phyloP scores from a whole-genome alignment of 768 basidiomycete genomes.

The Kwoniella europaea region DNA sequence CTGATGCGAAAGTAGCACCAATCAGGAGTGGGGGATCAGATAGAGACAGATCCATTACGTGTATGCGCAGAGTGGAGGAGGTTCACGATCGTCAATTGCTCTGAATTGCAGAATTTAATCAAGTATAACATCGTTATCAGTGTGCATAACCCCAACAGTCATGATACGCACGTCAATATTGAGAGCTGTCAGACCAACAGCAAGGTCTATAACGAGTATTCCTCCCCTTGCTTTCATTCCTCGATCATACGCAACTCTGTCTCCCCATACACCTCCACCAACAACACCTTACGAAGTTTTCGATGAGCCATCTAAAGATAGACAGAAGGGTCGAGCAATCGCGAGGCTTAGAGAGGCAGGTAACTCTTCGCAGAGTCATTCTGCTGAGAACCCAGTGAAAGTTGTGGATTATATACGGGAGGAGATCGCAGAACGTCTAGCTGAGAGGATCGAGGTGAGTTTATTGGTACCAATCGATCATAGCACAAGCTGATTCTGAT shows the following conservation, averaged over 20 bases:
- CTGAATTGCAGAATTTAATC: background rate
- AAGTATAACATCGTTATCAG: background rate
- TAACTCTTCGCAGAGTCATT: background rate
- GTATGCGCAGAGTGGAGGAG: slow-evolving; percentile 22
- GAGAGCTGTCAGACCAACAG: slow-evolving; percentile 7
- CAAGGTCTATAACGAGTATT: background rate
- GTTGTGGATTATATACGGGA: slow-evolving; percentile 89
- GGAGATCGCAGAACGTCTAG: slow-evolving; percentile 86
- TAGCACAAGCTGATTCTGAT: background rate
- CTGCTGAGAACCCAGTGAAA: slow-evolving; percentile 20
- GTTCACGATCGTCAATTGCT: slow-evolving; percentile 18
- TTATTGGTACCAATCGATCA: background rate
- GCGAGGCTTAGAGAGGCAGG: slow-evolving; percentile 61
- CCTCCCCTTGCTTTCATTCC: background rate
- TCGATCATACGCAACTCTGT: slow-evolving; percentile 39
- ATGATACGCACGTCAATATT: background rate
- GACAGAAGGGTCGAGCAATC: slow-evolving; percentile 79
- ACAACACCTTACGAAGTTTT: slow-evolving; percentile 80
- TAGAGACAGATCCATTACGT: background rate
- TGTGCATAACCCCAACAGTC: background rate
- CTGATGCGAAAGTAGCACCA: background rate
- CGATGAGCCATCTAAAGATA: slow-evolving; percentile 75
- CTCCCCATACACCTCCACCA: slow-evolving; percentile 56
- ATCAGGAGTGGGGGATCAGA: background rate
- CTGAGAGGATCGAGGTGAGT: slow-evolving; percentile 81